Percentiles rank a stretch among this genome's conserved stretches.
phyloP scores from a whole-genome alignment of 2,329 filamentous ascomycete genomes.

The Aspergillus carbonarius region DNA sequence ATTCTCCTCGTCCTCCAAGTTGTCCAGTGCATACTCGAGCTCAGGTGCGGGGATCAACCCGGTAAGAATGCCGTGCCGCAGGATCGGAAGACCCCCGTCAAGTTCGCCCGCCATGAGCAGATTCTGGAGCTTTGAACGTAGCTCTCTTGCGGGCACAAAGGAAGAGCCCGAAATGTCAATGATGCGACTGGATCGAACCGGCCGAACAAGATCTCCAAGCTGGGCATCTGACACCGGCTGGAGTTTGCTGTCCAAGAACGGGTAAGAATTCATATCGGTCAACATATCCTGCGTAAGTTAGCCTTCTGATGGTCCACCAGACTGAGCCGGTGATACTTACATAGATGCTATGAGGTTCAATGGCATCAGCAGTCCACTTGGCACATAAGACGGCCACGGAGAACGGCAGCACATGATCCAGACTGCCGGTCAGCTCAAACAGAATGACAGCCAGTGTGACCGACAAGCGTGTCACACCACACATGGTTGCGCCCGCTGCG shows the following conservation, averaged over 20 bases:
- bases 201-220: slow-evolving; percentile 80
- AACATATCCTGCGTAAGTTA: slow-evolving; percentile 67
- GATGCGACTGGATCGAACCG: slow-evolving; percentile 69
- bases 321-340: slow-evolving; percentile 48
- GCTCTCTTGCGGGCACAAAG: slow-evolving; percentile 70
- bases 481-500: slow-evolving; percentile 96
- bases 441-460: slow-evolving; percentile 93
- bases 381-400: slow-evolving; percentile 86
- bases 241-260: slow-evolving; percentile 94
- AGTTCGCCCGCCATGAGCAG: slow-evolving; percentile 84
- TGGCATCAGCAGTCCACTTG: slow-evolving; percentile 97
- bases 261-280: slow-evolving; percentile 96
- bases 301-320: neutral
- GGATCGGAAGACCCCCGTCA: slow-evolving; percentile 85
- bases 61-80: slow-evolving; percentile 75
- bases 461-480: slow-evolving; percentile 88
- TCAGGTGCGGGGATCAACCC: slow-evolving; percentile 93
- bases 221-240: slow-evolving; percentile 88
- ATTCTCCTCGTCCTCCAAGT: slow-evolving; percentile 70
- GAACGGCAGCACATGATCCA: slow-evolving; percentile 94
- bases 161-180: slow-evolving; percentile 88
- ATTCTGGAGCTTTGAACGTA: slow-evolving; percentile 77
- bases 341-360: slow-evolving; percentile 93
- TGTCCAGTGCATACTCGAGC: slow-evolving; percentile 87
- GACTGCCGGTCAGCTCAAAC: slow-evolving; percentile 90